Evolutionary conservation across 805 yeast species (phyloP), one percentile per base, ranked within the genome.

Genomic region (Metschnikowia picachoensis): DNA sequence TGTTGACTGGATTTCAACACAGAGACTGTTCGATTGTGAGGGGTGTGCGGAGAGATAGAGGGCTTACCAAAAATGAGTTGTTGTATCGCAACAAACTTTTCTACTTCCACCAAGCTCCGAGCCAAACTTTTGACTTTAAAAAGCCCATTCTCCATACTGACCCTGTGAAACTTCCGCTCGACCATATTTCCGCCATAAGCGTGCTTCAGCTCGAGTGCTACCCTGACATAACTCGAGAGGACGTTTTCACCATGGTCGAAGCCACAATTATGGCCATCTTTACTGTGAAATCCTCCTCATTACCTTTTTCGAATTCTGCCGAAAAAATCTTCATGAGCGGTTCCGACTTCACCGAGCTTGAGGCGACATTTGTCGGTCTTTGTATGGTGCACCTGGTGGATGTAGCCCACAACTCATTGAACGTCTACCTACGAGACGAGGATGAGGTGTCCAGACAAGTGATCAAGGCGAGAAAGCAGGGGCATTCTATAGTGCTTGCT

Each of bases 311-410:
- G 10, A 25, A 28, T 3, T 14, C 39, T 15, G 17, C 44, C 12
- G 30, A 27, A 2, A 33, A 33, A 11, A 29, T 34, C 33, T 39
- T 30, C 25, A 13, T 40, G 16, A 35, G 17, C 37, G 50, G 31
- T 30, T 42, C 20, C 17, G 48, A 35, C 11, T 38, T 47, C 30
- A 11, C 27, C 10, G 28, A 3, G 35, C 37, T 39, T 28, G 42
- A 44, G 14, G 27, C 35, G 12, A 46, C 55, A 3, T 80, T 76
- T 49, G 52, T 72, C 15, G 83, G 87, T 0, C 62, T 85, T 30
- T 81, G 78, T 1, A 67, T 87, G 40, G 70, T 88, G 0, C 96
- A 89, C 58, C 84, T 92, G 1, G 64, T 87, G 11, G 76, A 83
- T 52, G 47, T 50, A 0, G 46, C 49, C 0, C 57, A 64, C 1